Evolutionary conservation across 1,139 yeast genomes (phyloP).

Genomic region (Yamadazyma diddensiae): DNA sequence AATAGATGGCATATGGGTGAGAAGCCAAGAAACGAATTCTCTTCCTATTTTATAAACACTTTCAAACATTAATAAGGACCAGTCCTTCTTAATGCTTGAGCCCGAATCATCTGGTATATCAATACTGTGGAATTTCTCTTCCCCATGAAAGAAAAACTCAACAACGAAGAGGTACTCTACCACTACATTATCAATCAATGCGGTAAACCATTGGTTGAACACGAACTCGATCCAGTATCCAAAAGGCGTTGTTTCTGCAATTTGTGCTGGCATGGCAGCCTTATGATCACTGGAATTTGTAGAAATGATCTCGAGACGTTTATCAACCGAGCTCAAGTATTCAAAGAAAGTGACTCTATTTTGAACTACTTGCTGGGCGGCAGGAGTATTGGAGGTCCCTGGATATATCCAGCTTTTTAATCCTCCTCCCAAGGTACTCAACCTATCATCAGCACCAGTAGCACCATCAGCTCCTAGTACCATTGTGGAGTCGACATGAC

Average conservation of each 20-base stretch:
- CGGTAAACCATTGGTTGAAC: slow-evolving; percentile 69
- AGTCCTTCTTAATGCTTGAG: slow-evolving; percentile 31
- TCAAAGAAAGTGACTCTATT: slow-evolving; percentile 32
- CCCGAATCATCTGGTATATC: slow-evolving; percentile 11
- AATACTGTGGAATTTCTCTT: slow-evolving; percentile 31
- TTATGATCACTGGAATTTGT: slow-evolving; percentile 28
- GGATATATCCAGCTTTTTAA: slow-evolving; percentile 27
- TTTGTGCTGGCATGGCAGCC: slow-evolving; percentile 76
- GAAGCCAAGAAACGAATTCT: slow-evolving; percentile 39
- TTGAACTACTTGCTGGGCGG: not conserved
- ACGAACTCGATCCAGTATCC: slow-evolving; percentile 71
- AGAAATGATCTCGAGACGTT: slow-evolving; percentile 49
- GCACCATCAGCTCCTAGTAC: slow-evolving; percentile 42
- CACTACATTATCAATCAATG: slow-evolving; percentile 71
- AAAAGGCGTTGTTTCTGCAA: slow-evolving; percentile 74
- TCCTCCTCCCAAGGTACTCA: slow-evolving; percentile 25
- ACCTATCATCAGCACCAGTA: slow-evolving; percentile 22
- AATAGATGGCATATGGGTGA: slow-evolving; percentile 27
- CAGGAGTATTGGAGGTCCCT: slow-evolving; percentile 2
- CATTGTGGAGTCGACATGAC: slow-evolving; percentile 49
- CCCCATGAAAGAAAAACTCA: slow-evolving; percentile 62
- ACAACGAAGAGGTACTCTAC: slow-evolving; percentile 74
- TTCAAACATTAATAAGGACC: slow-evolving; percentile 54
- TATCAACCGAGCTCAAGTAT: slow-evolving; percentile 54
- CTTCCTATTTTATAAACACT: slow-evolving; percentile 42